phyloP scores from a whole-genome alignment of 2,329 filamentous ascomycete genomes.

The Dactylellina leptospora region DNA sequence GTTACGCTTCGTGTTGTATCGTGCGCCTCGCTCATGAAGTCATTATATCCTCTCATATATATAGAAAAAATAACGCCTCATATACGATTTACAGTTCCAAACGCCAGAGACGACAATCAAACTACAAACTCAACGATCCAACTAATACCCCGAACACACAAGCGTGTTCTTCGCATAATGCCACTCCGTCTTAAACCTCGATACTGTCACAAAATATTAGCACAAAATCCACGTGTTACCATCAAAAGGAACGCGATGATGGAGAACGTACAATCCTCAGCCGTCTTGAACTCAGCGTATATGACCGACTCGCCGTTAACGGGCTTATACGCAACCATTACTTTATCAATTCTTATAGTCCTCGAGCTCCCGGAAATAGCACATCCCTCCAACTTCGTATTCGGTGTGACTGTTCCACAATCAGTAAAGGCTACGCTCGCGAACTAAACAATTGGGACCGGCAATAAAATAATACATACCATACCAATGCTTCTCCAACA shows the following conservation, averaged over 20 bases:
- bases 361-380: constrained; percentile 13
- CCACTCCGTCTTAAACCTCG: constrained; percentile 35
- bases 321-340: constrained; percentile 48
- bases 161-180: constrained; percentile 40
- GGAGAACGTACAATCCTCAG: constrained; percentile 32
- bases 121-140: no score
- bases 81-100: no score
- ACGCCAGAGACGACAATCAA: no score
- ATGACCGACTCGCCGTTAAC: constrained; percentile 29
- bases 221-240: background rate
- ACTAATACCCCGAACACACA: no score
- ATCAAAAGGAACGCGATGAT: background rate
- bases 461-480: constrained; percentile 15
- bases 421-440: background rate
- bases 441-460: background rate
- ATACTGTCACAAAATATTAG: constrained; percentile 5
- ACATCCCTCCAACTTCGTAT: constrained; percentile 26
- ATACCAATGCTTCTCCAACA: constrained; percentile 51
- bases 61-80: no score
- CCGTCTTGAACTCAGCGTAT: constrained; percentile 39
- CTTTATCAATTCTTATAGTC: constrained; percentile 13
- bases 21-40: no score
- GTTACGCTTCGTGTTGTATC: no score
- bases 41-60: no score
- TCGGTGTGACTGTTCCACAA: constrained; percentile 12